phyloP scores from a whole-genome alignment of 768 basidiomycete genomes.

The Leccinum uliginosum region DNA sequence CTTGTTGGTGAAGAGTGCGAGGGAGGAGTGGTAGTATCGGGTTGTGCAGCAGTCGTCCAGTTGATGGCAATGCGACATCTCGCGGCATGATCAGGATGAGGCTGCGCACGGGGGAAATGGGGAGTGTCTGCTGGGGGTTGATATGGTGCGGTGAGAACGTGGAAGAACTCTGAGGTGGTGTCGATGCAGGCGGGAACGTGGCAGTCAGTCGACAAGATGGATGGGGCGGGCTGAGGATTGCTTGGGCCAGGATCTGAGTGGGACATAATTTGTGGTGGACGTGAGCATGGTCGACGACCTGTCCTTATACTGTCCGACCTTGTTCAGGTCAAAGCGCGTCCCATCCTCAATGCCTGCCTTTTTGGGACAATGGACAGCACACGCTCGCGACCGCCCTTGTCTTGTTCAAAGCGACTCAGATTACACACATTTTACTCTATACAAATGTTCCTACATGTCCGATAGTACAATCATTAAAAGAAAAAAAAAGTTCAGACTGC shows the following conservation, averaged over 20 bases:
- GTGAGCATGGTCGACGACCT: conserved; percentile 14
- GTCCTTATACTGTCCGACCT: conserved; percentile 18
- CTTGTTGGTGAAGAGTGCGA: conserved; percentile 1
- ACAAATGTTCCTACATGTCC: conserved; percentile 17
- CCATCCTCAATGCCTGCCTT: conserved; percentile 33
- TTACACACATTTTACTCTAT: conserved; percentile 11
- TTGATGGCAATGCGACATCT: conserved; percentile 27
- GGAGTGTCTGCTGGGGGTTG: conserved; percentile 2
- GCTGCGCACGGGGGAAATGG: conserved; percentile 9
- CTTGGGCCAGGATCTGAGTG: conserved; percentile 21
- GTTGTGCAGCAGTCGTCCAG: conserved; percentile 16
- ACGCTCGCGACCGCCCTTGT: conserved; percentile 22
- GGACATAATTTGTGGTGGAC: conserved; percentile 10
- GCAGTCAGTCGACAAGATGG: conserved; percentile 8
- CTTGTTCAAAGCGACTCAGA: conserved; percentile 3
- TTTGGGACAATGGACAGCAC: conserved; percentile 26
- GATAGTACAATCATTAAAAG: conserved; percentile 11
- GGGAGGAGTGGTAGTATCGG: not conserved
- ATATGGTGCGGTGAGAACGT: conserved; percentile 27
- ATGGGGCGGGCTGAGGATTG: conserved; percentile 1
- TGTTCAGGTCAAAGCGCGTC: conserved; percentile 27
- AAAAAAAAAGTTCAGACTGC: not conserved
- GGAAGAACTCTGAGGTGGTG: conserved; percentile 27
- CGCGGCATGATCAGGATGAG: conserved; percentile 17
- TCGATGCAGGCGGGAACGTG: conserved; percentile 18